phyloP scores from a whole-genome alignment of 345 rosid species.

The Citrus maxima region DNA sequence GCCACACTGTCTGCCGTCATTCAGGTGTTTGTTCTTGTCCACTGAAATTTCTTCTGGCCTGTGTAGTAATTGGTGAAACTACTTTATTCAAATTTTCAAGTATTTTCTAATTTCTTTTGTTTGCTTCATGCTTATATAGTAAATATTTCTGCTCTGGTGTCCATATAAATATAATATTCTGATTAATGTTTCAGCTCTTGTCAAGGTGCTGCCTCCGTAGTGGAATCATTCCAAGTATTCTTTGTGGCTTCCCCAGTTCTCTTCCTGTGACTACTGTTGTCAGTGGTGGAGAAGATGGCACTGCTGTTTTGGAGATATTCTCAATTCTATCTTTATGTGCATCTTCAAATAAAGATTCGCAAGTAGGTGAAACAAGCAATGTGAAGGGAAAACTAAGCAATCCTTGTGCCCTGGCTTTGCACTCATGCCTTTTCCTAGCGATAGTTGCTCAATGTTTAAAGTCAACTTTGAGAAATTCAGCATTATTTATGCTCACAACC shows the following conservation, averaged over 20 bases:
- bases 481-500: conserved; percentile 80
- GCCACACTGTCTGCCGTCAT: conserved; percentile 53
- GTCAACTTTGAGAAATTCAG: conserved; percentile 84
- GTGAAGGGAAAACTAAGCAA: conserved; percentile 55
- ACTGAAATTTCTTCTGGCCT: background rate
- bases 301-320: conserved; percentile 81
- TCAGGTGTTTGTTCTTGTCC: conserved; percentile 53
- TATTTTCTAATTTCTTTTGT: conserved; percentile 1
- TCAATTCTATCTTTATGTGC: conserved; percentile 58
- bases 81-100: conserved; percentile 2
- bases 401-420: conserved; percentile 48
- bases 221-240: conserved; percentile 66
- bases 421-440: conserved; percentile 70
- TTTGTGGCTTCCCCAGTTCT: conserved; percentile 92
- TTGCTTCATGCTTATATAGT: background rate
- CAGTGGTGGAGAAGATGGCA: conserved; percentile 95
- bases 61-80: conserved; percentile 7
- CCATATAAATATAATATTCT: conserved; percentile 13
- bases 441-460: conserved; percentile 82
- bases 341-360: conserved; percentile 52
- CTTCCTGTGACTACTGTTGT: conserved; percentile 74
- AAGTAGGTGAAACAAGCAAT: conserved; percentile 51
- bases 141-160: background rate
- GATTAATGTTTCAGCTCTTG: conserved; percentile 61
- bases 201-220: conserved; percentile 85